Evolutionary conservation across 2,329 filamentous ascomycete genomes (phyloP), one percentile per base, ranked within the genome.

Genomic region (Ophiostoma triangulosporum): DNA sequence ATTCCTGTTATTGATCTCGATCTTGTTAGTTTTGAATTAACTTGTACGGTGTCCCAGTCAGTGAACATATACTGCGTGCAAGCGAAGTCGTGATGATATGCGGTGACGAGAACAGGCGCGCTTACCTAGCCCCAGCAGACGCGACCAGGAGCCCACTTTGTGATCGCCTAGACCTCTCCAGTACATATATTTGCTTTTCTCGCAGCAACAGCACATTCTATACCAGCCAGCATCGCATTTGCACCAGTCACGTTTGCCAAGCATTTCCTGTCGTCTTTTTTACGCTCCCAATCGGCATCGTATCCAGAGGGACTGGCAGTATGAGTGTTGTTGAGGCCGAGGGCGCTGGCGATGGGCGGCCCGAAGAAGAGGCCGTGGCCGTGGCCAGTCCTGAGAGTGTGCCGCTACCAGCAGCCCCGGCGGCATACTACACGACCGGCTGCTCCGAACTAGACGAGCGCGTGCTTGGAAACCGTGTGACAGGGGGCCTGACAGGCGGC

Each of bases 381-480:
- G n/a, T n/a, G n/a, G n/a, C n/a, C n/a, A n/a, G n/a, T n/a, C n/a
- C n/a, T n/a, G n/a, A n/a, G n/a, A n/a, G n/a, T 2, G 2, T 20
- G 17, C 36, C 17, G n/a, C 2, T n/a, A 4, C 15, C 22, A 3
- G 11, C 40, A 4, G 22, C 22, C 4, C 14, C n/a, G 2, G 8
- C 26, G 4, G 6, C 15, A 22, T 35, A n/a, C 61, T 69, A 38
- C 68, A 70, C 59, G 27, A 72, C 68, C 1, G 77, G 76, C 12
- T 77, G 74, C 51, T 40, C 49, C 2, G 74, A 73, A 56, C 58
- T 81, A 32, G 77, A 81, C 57, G 63, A 68, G 2, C 62, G 71
- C 29, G 67, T 75, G 6, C 64, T 80, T 5, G 67, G 66, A 2
- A 75, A 66, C 2, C 73, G 75, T 0, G 65, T 78, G 11, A 70